These are phyloP conservation scores for Syzygium aromaticum DNA, from an alignment of 345 rosid species.

Conservation along the genomic window DNA sequence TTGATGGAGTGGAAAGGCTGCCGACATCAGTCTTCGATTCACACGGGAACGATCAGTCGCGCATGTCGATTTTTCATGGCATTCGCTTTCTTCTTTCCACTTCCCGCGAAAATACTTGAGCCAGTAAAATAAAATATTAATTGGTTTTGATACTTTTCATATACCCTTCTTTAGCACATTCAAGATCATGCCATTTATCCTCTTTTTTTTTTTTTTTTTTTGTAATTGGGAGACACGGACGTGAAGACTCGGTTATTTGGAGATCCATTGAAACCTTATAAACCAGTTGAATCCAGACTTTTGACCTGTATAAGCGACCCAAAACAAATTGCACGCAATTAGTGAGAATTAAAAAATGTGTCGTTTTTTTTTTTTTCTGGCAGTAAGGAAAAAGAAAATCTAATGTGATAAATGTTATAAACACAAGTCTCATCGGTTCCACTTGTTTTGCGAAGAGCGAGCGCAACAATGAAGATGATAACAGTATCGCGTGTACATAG, in stretches of 20 bases:
- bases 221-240: not conserved
- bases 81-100: not conserved
- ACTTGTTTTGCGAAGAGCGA: not conserved
- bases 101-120: not conserved
- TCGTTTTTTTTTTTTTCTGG: too few species aligned
- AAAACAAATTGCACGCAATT: not conserved
- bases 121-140: not conserved
- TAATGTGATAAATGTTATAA: not conserved
- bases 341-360: not conserved
- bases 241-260: not conserved
- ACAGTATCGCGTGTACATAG: not conserved
- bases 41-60: not conserved
- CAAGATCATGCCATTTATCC: not conserved
- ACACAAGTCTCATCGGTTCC: not conserved
- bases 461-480: not conserved
- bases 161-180: not conserved
- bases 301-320: not conserved
- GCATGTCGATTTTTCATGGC: not conserved
- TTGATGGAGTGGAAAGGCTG: not conserved
- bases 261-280: too few species aligned
- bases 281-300: not conserved
- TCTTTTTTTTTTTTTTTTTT: too few species aligned
- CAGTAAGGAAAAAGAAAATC: too few species aligned
- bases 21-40: not conserved
- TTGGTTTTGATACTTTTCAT: not conserved